These are phyloP conservation scores for Diutina rugosa DNA, from an alignment of 1,139 yeast species.

Conservation along the genomic window DNA sequence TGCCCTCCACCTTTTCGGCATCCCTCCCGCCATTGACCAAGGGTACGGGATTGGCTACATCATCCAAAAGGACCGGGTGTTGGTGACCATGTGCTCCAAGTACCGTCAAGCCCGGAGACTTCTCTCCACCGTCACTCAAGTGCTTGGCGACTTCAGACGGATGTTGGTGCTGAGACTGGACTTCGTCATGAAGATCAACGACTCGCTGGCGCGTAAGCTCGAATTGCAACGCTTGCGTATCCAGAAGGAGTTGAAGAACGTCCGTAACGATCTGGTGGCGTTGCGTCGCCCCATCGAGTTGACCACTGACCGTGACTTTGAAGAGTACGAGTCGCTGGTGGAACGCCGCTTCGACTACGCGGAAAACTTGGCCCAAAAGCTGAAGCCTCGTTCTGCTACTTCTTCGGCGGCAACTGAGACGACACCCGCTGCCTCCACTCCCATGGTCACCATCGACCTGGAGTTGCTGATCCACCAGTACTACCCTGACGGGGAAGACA, in stretches of 20 bases:
- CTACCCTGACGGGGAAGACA: background rate
- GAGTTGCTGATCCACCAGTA: background rate
- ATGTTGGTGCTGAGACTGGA: conserved; percentile 30
- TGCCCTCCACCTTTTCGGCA: conserved; percentile 59
- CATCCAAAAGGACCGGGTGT: conserved; percentile 45
- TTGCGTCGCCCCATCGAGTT: conserved; percentile 26
- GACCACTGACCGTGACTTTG: conserved; percentile 8
- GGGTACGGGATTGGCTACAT: conserved; percentile 75
- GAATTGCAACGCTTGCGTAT: conserved; percentile 24
- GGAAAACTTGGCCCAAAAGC: conserved; percentile 3
- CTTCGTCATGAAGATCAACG: conserved; percentile 20
- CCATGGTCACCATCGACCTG: background rate
- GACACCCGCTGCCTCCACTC: background rate
- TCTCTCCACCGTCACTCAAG: conserved; percentile 49
- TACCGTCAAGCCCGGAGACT: conserved; percentile 63
- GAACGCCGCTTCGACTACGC: background rate
- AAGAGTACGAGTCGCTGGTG: background rate
- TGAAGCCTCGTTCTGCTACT: background rate
- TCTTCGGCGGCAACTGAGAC: background rate
- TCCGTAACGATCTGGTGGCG: conserved; percentile 17
- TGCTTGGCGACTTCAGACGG: conserved; percentile 37
- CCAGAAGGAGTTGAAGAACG: conserved; percentile 21
- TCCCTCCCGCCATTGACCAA: conserved; percentile 62
- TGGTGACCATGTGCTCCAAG: conserved; percentile 58
- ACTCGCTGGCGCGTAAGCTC: conserved; percentile 19